These are phyloP conservation scores for Linnemannia schmuckeri DNA, from an alignment of 192 early-diverging fungal species.

Conservation along the genomic window DNA sequence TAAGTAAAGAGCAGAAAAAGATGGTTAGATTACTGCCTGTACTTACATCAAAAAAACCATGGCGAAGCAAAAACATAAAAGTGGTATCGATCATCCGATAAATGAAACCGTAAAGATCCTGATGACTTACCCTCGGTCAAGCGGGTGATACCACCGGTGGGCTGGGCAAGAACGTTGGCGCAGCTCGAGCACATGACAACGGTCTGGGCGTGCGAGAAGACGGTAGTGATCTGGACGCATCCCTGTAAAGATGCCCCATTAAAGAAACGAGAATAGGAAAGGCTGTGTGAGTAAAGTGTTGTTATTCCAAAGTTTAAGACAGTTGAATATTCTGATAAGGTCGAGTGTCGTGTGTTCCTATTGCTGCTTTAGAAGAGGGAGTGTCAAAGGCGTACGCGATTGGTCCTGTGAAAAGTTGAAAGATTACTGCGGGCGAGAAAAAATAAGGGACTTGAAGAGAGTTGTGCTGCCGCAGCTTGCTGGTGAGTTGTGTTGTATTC, in stretches of 20 bases:
- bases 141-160: constrained; percentile 98
- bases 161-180: constrained; percentile 97
- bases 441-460: neutral
- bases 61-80: neutral
- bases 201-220: constrained; percentile 99
- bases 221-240: constrained; percentile 98
- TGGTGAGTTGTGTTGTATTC: neutral
- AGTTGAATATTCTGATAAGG: too few relatives aligned
- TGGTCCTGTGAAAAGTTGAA: neutral
- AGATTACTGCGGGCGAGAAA: neutral
- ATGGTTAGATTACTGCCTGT: neutral
- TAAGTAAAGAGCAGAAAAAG: neutral
- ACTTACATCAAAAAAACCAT: neutral
- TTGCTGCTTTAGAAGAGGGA: neutral
- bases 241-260: constrained; percentile 57
- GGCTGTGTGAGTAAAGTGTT: neutral
- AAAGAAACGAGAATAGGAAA: neutral
- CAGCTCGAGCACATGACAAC: constrained; percentile 97
- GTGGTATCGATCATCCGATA: too few relatives aligned
- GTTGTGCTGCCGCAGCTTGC: neutral
- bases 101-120: neutral
- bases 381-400: neutral
- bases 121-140: constrained; percentile 88
- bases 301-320: neutral
- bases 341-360: neutral